These are phyloP conservation scores for Pseudognaphalium luteoalbum DNA, from an alignment of 129 eudicot species.

Conservation along the genomic window DNA sequence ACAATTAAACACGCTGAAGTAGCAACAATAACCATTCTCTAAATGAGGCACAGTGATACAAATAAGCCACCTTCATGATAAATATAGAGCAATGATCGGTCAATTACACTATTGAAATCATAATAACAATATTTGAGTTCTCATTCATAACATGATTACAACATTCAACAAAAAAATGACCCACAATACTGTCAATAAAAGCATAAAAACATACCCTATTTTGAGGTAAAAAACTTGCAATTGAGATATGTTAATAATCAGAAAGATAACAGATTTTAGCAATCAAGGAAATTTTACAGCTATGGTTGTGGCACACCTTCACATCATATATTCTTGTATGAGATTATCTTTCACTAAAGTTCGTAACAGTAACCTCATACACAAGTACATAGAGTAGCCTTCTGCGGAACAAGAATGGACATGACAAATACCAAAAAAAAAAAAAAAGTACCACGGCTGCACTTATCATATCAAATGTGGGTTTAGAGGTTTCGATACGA, in stretches of 20 bases:
- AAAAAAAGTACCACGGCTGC: no score
- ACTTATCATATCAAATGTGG: no score
- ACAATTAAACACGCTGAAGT: not conserved
- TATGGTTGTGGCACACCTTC: slow-evolving; percentile 3
- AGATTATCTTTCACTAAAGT: slow-evolving; percentile 6
- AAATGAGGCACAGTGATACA: not conserved
- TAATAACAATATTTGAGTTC: not conserved
- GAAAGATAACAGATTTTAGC: not conserved
- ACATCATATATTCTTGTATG: not conserved
- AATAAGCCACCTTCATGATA: not conserved
- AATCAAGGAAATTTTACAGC: not conserved
- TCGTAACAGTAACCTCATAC: slow-evolving; percentile 15
- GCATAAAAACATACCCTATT: not conserved
- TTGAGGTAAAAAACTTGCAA: not conserved
- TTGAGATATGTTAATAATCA: not conserved
- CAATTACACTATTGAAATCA: not conserved
- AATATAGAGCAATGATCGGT: not conserved
- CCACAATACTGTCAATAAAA: not conserved
- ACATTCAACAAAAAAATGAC: not conserved
- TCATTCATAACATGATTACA: not conserved
- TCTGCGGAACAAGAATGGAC: not conserved
- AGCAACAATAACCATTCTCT: not conserved
- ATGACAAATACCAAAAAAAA: not conserved
- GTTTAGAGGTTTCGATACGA: no score
- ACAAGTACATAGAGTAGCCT: slow-evolving; percentile 6